Conservation (phyloP, 352 stramenopile genomes). For the Phytopythium sindhum region DNA sequence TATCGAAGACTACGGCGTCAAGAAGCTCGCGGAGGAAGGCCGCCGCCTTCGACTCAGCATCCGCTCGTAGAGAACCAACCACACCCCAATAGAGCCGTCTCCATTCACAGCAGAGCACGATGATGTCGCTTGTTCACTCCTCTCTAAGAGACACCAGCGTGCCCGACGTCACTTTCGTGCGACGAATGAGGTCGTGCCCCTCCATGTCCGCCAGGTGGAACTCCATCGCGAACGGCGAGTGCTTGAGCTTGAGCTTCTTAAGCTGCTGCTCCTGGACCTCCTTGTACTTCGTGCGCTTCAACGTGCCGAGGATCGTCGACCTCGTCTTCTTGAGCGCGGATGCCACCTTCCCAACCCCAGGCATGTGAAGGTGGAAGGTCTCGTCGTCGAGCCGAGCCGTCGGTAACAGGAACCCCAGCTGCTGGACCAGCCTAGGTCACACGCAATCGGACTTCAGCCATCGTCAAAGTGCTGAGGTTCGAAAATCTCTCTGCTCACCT, state of each 20-base stretch:
- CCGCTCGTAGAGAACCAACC: slow-evolving; percentile 20
- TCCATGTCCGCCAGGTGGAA: slow-evolving; percentile 70
- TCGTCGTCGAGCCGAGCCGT: slow-evolving; percentile 44
- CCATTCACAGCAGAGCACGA: not conserved
- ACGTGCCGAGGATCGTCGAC: slow-evolving; percentile 24
- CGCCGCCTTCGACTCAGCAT: slow-evolving; percentile 60
- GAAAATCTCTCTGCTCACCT: not conserved
- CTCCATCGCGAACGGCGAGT: slow-evolving; percentile 48
- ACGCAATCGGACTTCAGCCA: not conserved
- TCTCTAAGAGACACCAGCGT: slow-evolving; percentile 35
- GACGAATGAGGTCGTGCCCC: slow-evolving; percentile 40
- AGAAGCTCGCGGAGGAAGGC: slow-evolving; percentile 56
- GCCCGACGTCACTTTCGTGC: slow-evolving; percentile 56
- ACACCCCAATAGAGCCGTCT: slow-evolving; percentile 6
- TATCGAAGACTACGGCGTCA: slow-evolving; percentile 44
- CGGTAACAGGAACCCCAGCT: slow-evolving; percentile 48
- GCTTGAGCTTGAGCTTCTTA: slow-evolving; percentile 54
- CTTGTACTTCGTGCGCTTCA: slow-evolving; percentile 65
- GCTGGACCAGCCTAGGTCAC: slow-evolving; percentile 21
- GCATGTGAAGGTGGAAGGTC: slow-evolving; percentile 47
- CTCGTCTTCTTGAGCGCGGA: slow-evolving; percentile 58
- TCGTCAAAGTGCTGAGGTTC: not conserved
- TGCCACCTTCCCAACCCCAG: slow-evolving; percentile 53
- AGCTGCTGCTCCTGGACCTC: slow-evolving; percentile 57
- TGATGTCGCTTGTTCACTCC: slow-evolving; percentile 5